Base-by-base conservation (phyloP, 768 basidiomycete genomes). In the Tremella yokohamensis region DNA sequence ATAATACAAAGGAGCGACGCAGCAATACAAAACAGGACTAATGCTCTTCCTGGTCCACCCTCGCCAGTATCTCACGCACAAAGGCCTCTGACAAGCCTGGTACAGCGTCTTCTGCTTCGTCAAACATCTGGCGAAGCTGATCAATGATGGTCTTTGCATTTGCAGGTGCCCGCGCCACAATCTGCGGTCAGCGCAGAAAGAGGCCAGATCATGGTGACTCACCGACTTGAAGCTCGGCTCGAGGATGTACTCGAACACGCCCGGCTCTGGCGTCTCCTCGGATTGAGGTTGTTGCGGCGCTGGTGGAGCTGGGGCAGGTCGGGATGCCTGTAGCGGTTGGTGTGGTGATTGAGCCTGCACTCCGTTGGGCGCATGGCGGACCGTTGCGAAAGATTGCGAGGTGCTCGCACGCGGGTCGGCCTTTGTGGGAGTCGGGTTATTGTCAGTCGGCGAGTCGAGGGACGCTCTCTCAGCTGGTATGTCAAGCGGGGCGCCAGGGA, bases 81-180 rank as follows among this genome's bases (percentile, higher is more conserved):
- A 97, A 81, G 60, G 94, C 94, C 78, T 88, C 80, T 20, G 91
- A 89, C 26, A 99, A 86, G 3, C 96, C 96, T 8, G 96, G 96
- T 65, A 98, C 96, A 56, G 90, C 87, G 59, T 88, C 82, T 79
- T 99, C 96, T 12, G 93, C 93, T 25, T 96, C 90, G 24, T 89
- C 89, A 70, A 97, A 93, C 2, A 96, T 93, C 26, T 88, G 83
- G 65, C 96, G 89, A 11, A 98, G 81, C 50, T 88, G 83, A 58
- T 86, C 87, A 52, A 99, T 82, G 18, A 89, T 88, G 25, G 89
- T 82, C 57, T 89, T 83, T 8, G 91, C 90, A 75, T 96, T 91
- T 66, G 89, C 87, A n/a, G 89, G 86, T 20, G 98, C 89, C 42
- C 94, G 84, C 59, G 89, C 89, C 76, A 92, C 90, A 29, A 99